Evolutionary conservation across 108 stramenopile genomes (phyloP), one percentile per base, ranked within the genome.

Genomic region (Licmophora abbreviata): DNA sequence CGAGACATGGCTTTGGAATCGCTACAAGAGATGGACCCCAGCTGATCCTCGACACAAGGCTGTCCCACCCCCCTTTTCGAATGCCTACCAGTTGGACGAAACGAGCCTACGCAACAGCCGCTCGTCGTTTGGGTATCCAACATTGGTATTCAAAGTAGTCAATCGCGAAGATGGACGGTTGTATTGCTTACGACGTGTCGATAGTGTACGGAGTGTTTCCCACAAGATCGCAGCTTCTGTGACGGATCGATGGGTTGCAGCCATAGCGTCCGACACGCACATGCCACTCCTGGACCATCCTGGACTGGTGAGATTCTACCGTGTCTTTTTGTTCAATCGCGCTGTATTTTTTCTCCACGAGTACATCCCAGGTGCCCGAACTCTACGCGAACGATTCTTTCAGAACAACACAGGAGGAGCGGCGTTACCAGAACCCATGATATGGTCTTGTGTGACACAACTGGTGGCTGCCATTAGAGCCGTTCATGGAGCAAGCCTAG

Each of bases 281-380:
- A 11, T 5, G 14, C 29, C 41, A 11, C 47, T 73, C 1, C 50
- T 71, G 9, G 77, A 83, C 50, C 88, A 90, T 61, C 88, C 93
- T 1, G 64, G 66, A 10, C 48, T 90, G 8, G 82, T 80, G 5
- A 61, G 73, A 24, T 72, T 85, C 35, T 78, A 77, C 33, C 67
- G 73, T 48, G 77, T 73, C 40, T 95, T 93, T 58, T 47, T 94
- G 27, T 61, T 82, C 23, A 83, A 92, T 21, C 76, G 92, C 8
- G 92, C 92, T 0, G 69, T 92, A 10, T 95, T 94, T 70, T 95
- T 93, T 73, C 66, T 93, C 18, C 85, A 90, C 67, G 76, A 84
- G 35, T 94, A 82, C 57, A 72, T 83, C 51, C 79, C 84, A 24
- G 86, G 88, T 1, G 78, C 81, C 1, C 54, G 71, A 25, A 85